Evolutionary conservation across 768 basidiomycete species (phyloP).

Genomic region (Amanita brunnescens): DNA sequence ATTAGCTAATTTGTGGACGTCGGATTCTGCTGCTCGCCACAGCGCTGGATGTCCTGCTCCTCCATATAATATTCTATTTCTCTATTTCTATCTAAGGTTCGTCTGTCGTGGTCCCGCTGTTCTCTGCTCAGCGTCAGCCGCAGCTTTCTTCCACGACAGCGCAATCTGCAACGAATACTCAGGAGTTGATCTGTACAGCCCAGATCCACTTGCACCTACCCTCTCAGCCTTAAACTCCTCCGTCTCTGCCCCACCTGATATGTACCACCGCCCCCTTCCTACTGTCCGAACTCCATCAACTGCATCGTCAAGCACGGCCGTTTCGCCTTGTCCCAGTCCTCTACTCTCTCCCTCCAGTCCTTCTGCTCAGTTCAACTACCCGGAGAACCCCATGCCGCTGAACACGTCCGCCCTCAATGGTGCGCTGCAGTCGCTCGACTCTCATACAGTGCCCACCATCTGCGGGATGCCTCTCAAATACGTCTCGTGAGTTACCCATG

Average conservation of each 20-base stretch:
- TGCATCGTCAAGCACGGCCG: constrained; percentile 23
- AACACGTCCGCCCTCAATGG: constrained; percentile 21
- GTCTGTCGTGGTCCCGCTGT: no score
- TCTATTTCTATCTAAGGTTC: constrained; percentile 5
- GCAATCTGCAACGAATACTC: not conserved
- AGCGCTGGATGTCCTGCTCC: constrained; percentile 1
- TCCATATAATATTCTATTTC: constrained; percentile 5
- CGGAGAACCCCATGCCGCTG: constrained; percentile 29
- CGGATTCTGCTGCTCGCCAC: not conserved
- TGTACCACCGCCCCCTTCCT: constrained; percentile 57
- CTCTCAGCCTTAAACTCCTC: constrained; percentile 10
- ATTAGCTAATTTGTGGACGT: not conserved
- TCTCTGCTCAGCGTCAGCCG: not conserved
- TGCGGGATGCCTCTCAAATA: constrained; percentile 75
- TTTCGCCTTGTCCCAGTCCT: constrained; percentile 27
- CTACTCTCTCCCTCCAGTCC: constrained; percentile 45
- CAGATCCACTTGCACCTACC: constrained; percentile 10
- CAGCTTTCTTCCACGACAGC: not conserved
- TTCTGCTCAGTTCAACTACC: constrained; percentile 32
- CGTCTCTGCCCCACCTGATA: constrained; percentile 27
- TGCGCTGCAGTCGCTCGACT: constrained; percentile 23
- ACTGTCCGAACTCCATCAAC: constrained; percentile 48
- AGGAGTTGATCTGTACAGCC: constrained; percentile 11
- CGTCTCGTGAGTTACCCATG: constrained; percentile 48
- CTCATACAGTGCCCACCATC: constrained; percentile 37